Base-by-base conservation (phyloP, 2,329 filamentous ascomycete species). In the Bipolaris cookei region DNA sequence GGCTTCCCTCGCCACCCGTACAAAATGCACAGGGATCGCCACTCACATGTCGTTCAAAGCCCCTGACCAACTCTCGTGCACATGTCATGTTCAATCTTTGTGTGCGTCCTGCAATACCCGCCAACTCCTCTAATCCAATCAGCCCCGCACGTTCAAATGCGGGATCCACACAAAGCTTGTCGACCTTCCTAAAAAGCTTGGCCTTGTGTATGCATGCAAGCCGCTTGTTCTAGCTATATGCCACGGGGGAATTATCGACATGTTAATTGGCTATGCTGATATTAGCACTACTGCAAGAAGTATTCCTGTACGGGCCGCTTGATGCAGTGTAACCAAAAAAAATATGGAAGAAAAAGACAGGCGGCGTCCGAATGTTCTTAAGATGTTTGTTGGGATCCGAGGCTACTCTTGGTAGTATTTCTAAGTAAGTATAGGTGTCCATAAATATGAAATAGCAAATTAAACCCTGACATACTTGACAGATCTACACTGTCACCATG, bases 101-200 rank as follows among this genome's bases (percentile, higher is more conserved):
- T n/a, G 39, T 18, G 47, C 39, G 39, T 54, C 38, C 44, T 21
- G 28, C 30, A 32, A 30, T 16, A 42, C 28, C 48, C 48, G 53
- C 41, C 23, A 41, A 38, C 21, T 6, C 30, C 20, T 54, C 44
- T 37, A 41, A 14, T 44, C 50, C 64, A 65, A 66, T 66, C 62
- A 61, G 50, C 39, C 45, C 34, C 51, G 59, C 61, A 66, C 61
- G 63, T 54, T 57, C 23, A 52, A 7, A 13, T 11, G 38, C 37
- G 30, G 42, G 38, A 51, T 13, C 54, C 42, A 49, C 42, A 16
- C 28, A 39, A 63, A 64, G 63, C 62, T 66, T 66, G 52, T 52
- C 49, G 54, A 61, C 59, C 64, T 64, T 65, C 59, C 62, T 52
- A 47, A 66, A 64, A 65, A 63, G 64, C 62, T 66, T 65, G 56